phyloP scores from a whole-genome alignment of 805 yeast species.

The Yamadazyma laniorum region DNA sequence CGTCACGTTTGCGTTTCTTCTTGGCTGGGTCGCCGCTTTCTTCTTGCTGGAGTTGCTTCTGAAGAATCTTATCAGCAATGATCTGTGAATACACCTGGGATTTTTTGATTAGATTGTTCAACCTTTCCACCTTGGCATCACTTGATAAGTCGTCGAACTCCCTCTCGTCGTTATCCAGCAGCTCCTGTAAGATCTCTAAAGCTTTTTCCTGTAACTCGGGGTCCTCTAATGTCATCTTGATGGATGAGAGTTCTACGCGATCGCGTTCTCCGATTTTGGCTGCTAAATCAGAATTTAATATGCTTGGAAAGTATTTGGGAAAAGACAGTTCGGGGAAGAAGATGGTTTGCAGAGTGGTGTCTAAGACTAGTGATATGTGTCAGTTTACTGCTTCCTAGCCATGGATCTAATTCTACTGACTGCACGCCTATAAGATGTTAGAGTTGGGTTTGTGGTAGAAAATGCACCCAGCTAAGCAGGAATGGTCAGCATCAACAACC shows the following conservation, averaged over 20 bases:
- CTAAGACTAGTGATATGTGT: too few species aligned
- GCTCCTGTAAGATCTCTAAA: neutral
- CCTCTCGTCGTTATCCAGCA: conserved; percentile 19
- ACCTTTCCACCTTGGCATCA: conserved; percentile 60
- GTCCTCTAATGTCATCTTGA: conserved; percentile 5
- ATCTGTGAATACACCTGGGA: conserved; percentile 86
- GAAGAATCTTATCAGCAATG: conserved; percentile 71
- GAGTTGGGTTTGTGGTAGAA: too few species aligned
- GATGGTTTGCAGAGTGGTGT: too few species aligned
- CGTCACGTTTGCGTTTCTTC: conserved; percentile 3
- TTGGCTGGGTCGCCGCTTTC: conserved; percentile 16
- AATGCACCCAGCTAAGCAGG: too few species aligned
- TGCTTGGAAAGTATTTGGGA: too few species aligned
- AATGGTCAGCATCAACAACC: too few species aligned
- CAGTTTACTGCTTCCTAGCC: too few species aligned
- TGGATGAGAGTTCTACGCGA: neutral
- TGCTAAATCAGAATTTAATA: too few species aligned
- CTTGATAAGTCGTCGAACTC: conserved; percentile 45
- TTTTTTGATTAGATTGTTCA: conserved; percentile 76
- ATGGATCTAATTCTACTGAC: too few species aligned
- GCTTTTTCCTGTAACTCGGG: conserved; percentile 3
- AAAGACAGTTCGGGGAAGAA: too few species aligned
- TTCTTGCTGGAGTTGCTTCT: conserved; percentile 12
- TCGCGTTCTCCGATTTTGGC: conserved; percentile 4
- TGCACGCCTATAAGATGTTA: too few species aligned